These are phyloP conservation scores for Gamsiella multidivaricata DNA, from an alignment of 192 early-diverging fungal genomes.

Conservation along the genomic window DNA sequence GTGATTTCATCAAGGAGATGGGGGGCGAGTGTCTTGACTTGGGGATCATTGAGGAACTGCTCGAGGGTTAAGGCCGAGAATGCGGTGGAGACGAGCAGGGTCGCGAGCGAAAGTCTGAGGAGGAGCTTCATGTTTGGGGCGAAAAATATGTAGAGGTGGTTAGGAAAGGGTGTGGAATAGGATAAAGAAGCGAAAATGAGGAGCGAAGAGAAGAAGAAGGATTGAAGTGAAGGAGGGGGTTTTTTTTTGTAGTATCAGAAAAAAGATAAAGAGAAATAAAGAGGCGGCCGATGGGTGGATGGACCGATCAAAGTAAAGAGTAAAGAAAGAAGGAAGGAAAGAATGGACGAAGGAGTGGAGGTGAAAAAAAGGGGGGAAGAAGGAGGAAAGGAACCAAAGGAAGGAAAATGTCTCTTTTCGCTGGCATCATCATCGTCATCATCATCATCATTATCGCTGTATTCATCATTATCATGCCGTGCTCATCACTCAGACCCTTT, in stretches of 20 bases:
- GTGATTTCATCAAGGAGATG: constrained; percentile 39
- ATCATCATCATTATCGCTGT: no score
- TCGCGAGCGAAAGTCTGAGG: constrained; percentile 40
- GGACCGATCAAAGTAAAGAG: no score
- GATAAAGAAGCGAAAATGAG: not conserved
- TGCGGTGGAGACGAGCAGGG: constrained; percentile 18
- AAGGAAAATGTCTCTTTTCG: no score
- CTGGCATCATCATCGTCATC: no score
- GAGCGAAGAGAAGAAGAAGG: not conserved
- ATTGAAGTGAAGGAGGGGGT: not conserved
- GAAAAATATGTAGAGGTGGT: not conserved
- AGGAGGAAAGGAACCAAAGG: not conserved
- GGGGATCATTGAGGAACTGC: constrained; percentile 22
- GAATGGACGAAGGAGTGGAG: not conserved
- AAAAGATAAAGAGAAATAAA: no score
- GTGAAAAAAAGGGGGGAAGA: not conserved
- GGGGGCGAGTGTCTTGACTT: constrained; percentile 19
- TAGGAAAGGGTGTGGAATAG: not conserved
- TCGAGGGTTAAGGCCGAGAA: constrained; percentile 2
- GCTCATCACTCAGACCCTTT: no score
- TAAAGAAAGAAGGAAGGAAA: constrained; percentile 4
- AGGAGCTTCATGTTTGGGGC: constrained; percentile 24
- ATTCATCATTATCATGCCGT: no score
- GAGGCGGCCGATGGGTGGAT: no score
- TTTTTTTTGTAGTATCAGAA: no score